Conservation (phyloP, 345 rosid species). For the Dipteronia sinensis region DNA sequence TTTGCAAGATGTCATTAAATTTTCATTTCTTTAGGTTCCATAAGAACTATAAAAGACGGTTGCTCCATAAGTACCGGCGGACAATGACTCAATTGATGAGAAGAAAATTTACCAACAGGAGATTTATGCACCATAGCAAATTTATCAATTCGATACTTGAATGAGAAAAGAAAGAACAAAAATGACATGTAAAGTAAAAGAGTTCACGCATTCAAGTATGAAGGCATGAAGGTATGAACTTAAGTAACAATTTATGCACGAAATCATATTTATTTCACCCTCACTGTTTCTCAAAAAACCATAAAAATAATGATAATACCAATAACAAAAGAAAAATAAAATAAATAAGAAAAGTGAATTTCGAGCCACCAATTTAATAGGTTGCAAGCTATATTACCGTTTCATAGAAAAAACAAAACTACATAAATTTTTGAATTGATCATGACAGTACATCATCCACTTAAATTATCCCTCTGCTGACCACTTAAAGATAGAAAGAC, state of each 20-base stretch:
- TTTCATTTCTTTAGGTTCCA: not conserved
- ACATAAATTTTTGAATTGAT: not conserved
- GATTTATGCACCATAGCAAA: not conserved
- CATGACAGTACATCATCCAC: not conserved
- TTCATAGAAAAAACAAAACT: not conserved
- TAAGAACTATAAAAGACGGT: not conserved
- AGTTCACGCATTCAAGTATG: not conserved
- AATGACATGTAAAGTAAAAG: not conserved
- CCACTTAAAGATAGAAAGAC: not conserved
- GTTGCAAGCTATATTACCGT: not conserved
- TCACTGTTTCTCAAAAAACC: not conserved
- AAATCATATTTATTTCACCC: not conserved
- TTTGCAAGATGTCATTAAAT: slow-evolving; percentile 23
- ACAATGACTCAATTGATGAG: not conserved
- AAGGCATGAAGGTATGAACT: not conserved
- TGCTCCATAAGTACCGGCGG: not conserved
- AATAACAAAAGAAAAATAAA: not conserved
- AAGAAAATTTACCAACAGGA: not conserved
- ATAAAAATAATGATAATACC: too few relatives aligned
- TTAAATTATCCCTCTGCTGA: not conserved
- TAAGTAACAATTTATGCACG: not conserved
- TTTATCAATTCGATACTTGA: not conserved
- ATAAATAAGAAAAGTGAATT: not conserved
- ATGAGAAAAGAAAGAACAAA: not conserved
- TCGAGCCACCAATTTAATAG: not conserved